Conservation (phyloP, 768 basidiomycete genomes). For the Hericium rajendrae region DNA sequence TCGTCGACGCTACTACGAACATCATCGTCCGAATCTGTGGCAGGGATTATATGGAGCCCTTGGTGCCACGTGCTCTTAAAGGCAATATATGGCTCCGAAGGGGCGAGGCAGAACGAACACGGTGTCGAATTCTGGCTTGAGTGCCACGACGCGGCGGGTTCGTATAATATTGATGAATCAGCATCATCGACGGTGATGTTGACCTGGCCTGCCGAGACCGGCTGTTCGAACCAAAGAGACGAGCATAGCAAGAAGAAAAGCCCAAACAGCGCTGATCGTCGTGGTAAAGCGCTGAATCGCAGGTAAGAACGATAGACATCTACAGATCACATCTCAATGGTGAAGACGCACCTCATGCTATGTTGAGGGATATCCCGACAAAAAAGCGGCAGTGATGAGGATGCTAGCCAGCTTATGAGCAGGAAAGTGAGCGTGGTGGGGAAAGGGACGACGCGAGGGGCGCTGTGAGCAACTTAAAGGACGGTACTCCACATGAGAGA, state of each 20-base stretch:
- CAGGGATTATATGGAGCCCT: constrained; percentile 1
- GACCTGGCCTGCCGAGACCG: background rate
- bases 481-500: background rate
- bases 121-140: background rate
- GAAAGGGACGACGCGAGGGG: background rate
- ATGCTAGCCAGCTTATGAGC: background rate
- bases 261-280: background rate
- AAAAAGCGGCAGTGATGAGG: background rate
- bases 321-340: background rate
- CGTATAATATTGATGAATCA: constrained; percentile 1
- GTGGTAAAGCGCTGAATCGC: background rate
- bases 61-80: constrained; percentile 8
- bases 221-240: background rate
- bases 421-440: background rate
- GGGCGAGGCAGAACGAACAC: constrained; percentile 4
- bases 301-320: background rate
- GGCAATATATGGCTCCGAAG: background rate
- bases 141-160: background rate
- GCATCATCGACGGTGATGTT: constrained; percentile 8
- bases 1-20: background rate
- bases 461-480: background rate
- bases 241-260: background rate
- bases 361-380: background rate
- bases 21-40: constrained; percentile 1
- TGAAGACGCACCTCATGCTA: background rate